A percentile compares a stretch with the other conserved stretches of the same genome.
Conservation (phyloP, 352 stramenopile genomes). For the Elongisporangium anandrum region DNA sequence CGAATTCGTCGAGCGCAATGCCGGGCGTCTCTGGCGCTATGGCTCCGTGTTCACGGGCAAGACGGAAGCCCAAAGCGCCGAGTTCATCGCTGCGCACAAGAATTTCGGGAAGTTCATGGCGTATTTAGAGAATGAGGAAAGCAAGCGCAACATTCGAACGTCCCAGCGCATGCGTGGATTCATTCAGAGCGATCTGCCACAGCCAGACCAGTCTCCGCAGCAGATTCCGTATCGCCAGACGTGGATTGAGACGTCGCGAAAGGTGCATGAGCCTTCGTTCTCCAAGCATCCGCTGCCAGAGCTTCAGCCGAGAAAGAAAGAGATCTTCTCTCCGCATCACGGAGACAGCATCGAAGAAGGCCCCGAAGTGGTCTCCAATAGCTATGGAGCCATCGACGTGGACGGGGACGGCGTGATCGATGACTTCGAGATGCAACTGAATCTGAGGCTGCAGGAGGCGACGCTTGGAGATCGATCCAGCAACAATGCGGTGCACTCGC, state of each 20-base stretch:
- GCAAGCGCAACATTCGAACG: slow-evolving; percentile 52
- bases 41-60: slow-evolving; percentile 61
- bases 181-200: slow-evolving; percentile 10
- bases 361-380: slow-evolving; percentile 28
- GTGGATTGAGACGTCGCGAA: slow-evolving; percentile 61
- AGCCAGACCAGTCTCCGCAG: background rate
- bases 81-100: slow-evolving; percentile 59
- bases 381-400: slow-evolving; percentile 51
- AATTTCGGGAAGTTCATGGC: slow-evolving; percentile 65
- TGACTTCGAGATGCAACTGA: slow-evolving; percentile 57
- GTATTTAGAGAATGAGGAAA: slow-evolving; percentile 55
- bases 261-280: slow-evolving; percentile 32
- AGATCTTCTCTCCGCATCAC: slow-evolving; percentile 12
- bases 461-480: slow-evolving; percentile 10
- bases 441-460: slow-evolving; percentile 39
- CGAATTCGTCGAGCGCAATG: slow-evolving; percentile 68
- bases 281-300: slow-evolving; percentile 43
- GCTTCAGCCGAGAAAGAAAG: slow-evolving; percentile 34
- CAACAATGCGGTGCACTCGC: slow-evolving; percentile 9
- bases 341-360: slow-evolving; percentile 1
- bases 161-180: slow-evolving; percentile 43
- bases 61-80: slow-evolving; percentile 45
- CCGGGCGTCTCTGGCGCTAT: slow-evolving; percentile 59
- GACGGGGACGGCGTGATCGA: slow-evolving; percentile 61
- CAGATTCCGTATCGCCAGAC: slow-evolving; percentile 21